A percentile compares a stretch with the other conserved stretches of the same genome.
phyloP scores from a whole-genome alignment of 2,329 filamentous ascomycete genomes.

The Harringtonia aguacate region DNA sequence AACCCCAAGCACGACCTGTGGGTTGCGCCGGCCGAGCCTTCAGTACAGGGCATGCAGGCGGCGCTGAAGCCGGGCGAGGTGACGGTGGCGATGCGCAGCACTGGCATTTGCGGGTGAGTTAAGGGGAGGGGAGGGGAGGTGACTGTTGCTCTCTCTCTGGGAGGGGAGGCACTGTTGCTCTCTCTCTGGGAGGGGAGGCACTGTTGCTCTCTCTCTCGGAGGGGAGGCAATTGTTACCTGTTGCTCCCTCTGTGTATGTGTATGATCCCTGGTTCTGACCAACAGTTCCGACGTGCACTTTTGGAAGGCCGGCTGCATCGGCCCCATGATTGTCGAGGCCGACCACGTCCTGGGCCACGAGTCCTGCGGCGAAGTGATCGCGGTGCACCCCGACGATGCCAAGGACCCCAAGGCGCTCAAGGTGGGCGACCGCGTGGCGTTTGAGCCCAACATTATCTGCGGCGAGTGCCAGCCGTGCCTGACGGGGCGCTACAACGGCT shows the following conservation, averaged over 20 bases:
- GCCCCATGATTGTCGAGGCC: slow-evolving; percentile 83
- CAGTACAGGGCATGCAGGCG: slow-evolving; percentile 60
- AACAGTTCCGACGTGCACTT: slow-evolving; percentile 89
- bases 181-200: background rate
- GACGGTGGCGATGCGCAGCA: slow-evolving; percentile 81
- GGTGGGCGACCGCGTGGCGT: slow-evolving; percentile 80
- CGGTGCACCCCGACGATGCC: slow-evolving; percentile 46
- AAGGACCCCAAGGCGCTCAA: slow-evolving; percentile 57
- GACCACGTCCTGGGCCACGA: slow-evolving; percentile 94
- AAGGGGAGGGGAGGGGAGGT: too few relatives aligned
- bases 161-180: too few relatives aligned
- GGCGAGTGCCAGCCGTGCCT: slow-evolving; percentile 82
- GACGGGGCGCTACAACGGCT: slow-evolving; percentile 91
- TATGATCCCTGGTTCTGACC: background rate
- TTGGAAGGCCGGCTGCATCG: slow-evolving; percentile 92
- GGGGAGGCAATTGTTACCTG: background rate
- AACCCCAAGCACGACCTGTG: slow-evolving; percentile 89
- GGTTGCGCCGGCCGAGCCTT: slow-evolving; percentile 70
- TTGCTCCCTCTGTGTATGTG: too few relatives aligned
- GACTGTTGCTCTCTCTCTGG: background rate
- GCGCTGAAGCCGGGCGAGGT: slow-evolving; percentile 74
- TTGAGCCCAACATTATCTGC: slow-evolving; percentile 93
- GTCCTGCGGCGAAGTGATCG: slow-evolving; percentile 74
- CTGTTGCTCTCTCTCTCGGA: background rate
- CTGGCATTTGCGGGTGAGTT: slow-evolving; percentile 86